Conservation (phyloP, 352 stramenopile species). For the Pythium utonaiense region DNA sequence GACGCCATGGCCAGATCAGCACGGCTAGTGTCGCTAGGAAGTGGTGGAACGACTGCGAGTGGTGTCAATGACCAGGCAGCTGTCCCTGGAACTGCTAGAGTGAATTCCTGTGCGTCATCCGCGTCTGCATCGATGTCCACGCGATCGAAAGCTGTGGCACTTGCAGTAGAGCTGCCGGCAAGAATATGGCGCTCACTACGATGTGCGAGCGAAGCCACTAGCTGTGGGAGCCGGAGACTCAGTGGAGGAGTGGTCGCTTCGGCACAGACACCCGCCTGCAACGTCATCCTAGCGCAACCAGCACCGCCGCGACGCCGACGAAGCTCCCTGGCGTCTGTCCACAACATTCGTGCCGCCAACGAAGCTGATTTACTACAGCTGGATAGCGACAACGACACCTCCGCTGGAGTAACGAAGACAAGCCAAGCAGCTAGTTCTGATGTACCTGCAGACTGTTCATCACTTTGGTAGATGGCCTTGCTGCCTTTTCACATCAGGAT, state of each 20-base stretch:
- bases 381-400: not conserved
- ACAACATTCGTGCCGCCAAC: not conserved
- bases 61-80: not conserved
- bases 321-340: not conserved
- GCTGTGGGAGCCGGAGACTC: not conserved
- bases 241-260: not conserved
- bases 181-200: constrained; percentile 25
- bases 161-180: constrained; percentile 19
- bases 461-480: not conserved
- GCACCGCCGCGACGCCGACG: not conserved
- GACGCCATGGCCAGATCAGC: constrained; percentile 30
- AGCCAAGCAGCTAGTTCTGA: not conserved
- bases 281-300: not conserved
- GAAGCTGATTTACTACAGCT: constrained; percentile 18
- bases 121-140: not conserved
- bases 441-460: not conserved
- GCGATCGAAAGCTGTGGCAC: constrained; percentile 17
- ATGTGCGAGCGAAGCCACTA: not conserved
- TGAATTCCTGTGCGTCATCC: not conserved
- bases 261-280: not conserved
- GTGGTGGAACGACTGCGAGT: not conserved
- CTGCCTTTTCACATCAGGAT: not conserved
- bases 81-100: not conserved
- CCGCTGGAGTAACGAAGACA: not conserved
- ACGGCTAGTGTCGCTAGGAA: constrained; percentile 13